Base-by-base conservation (phyloP, 225 moss, liverwort and hornwort species). In the Pseudisothecium myosuroides region DNA sequence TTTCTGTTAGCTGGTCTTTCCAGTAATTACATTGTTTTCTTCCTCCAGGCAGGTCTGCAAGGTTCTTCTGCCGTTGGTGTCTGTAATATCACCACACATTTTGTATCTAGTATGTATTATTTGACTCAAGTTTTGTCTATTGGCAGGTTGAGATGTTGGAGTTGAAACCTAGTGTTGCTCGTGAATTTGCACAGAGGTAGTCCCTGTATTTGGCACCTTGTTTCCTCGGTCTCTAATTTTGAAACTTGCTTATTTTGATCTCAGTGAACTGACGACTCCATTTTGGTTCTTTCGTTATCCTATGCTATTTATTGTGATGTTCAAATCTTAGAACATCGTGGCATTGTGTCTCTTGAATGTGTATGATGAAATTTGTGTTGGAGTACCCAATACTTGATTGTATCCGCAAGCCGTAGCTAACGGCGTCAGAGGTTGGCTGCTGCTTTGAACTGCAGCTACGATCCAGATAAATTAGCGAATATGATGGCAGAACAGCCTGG, bases 61-160 rank as follows among this genome's bases (percentile, higher is more conserved):
- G 37, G 55, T 71, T 61, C 43, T 84, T 69, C 36, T 80, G 60
- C 71, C 75, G n/a, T 85, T 76, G 55, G 52, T 68, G 56, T 89
- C 43, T 60, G 36, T 59, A n/a, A 87, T 84, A 12, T 64, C 54
- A 68, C 39, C 62, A 45, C 62, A 36, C 80, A 80, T 87, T 45
- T 86, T 61, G 80, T 47, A 68, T 71, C 49, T 86, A 76, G 55
- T 78, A 52, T 17, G 27, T 85, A 67, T 74, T 60, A 32, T 24
- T 84, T 77, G 84, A 82, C 76, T 50, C 18, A 56, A 67, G 76
- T 66, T 82, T 86, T 85, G 26, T 75, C 39, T 83, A 34, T 86
- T 91, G 88, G 88, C 93, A 95, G 95, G 94, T 95, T 91, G 95
- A 95, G 90, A 95, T 95, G 95, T 87, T 95, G 94, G 95, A 95